phyloP scores from a whole-genome alignment of 208 protist species.

The Leishmania tarentolae region DNA sequence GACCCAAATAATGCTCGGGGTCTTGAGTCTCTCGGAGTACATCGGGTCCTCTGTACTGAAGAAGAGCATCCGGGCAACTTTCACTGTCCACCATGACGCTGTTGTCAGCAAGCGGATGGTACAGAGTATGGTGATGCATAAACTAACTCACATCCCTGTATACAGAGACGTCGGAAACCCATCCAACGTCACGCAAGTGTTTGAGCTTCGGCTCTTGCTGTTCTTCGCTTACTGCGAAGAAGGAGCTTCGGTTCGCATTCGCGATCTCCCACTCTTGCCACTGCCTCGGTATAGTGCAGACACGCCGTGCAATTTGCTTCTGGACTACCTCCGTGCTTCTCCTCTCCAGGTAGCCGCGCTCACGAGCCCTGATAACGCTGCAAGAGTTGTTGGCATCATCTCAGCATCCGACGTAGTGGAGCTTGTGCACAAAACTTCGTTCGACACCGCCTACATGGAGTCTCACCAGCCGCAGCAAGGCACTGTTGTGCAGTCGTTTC shows the following conservation, averaged over 20 bases:
- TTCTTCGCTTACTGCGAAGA: conserved; percentile 57
- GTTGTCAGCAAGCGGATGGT: conserved; percentile 50
- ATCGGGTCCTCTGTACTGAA: conserved; percentile 47
- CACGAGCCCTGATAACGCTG: conserved; percentile 24
- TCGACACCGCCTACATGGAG: conserved; percentile 39
- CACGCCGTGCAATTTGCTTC: conserved; percentile 51
- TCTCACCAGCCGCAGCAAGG: conserved; percentile 8
- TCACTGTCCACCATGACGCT: conserved; percentile 51
- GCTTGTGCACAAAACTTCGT: conserved; percentile 60
- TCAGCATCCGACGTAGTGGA: conserved; percentile 60
- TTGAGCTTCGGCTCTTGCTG: conserved; percentile 64
- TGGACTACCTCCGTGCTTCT: conserved; percentile 47
- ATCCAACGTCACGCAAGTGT: conserved; percentile 49
- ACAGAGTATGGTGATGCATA: conserved; percentile 44
- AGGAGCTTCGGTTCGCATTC: conserved; percentile 35
- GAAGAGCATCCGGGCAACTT: conserved; percentile 43
- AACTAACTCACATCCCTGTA: conserved; percentile 53
- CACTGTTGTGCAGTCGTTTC: conserved; percentile 38
- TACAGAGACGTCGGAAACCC: conserved; percentile 57
- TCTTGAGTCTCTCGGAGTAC: conserved; percentile 68
- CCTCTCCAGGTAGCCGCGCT: conserved; percentile 50
- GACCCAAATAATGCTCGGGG: conserved; percentile 70
- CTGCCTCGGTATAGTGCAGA: conserved; percentile 44
- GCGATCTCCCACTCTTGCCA: conserved; percentile 55
- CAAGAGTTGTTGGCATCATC: conserved; percentile 50